Evolutionary conservation across 176 grass and related monocot genomes (phyloP).

Genomic region (Cymbopogon citratus): DNA sequence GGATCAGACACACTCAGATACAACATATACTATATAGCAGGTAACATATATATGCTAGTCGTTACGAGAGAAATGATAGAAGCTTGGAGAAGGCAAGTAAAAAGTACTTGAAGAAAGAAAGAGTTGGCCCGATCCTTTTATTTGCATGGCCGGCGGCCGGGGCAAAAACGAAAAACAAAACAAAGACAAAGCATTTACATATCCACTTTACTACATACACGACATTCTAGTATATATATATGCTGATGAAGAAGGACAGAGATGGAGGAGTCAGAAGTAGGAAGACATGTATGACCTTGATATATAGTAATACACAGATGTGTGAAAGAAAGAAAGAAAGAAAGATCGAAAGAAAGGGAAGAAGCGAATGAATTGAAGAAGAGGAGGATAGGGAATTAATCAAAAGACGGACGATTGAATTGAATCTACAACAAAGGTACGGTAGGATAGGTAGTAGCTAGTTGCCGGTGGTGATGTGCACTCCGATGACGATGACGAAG

Average conservation of each 20-base stretch:
- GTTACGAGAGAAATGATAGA: background rate
- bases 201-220: background rate
- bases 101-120: background rate
- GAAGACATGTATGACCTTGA: background rate
- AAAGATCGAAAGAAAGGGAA: no score
- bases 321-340: background rate
- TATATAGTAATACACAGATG: background rate
- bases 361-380: no score
- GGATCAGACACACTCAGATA: no score
- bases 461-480: constrained; percentile 43
- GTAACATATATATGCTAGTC: background rate
- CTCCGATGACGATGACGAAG: constrained; percentile 52
- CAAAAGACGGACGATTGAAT: no score
- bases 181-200: background rate
- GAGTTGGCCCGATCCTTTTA: background rate
- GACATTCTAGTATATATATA: background rate
- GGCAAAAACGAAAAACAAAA: background rate
- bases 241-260: background rate
- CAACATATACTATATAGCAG: background rate
- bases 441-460: background rate
- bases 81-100: background rate
- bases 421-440: no score
- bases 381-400: no score
- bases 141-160: background rate
- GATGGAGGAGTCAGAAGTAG: background rate